phyloP scores from a whole-genome alignment of 345 rosid genomes.

The Jatropha curcas region DNA sequence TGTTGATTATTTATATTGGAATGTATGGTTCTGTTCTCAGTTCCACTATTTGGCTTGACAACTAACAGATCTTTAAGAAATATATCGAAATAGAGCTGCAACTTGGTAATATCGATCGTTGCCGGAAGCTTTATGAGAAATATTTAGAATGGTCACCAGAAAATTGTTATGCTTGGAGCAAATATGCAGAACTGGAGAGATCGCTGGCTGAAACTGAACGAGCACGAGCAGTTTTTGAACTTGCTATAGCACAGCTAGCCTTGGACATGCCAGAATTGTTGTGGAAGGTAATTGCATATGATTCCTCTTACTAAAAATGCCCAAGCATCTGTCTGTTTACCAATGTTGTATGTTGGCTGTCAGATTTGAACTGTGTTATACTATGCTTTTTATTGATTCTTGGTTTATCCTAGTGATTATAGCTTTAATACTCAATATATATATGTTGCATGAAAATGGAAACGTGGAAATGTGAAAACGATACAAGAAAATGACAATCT shows the following conservation, averaged over 20 bases:
- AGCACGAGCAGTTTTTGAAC: slow-evolving; percentile 81
- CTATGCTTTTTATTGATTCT: neutral
- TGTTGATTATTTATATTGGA: neutral
- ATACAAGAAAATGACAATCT: too few relatives aligned
- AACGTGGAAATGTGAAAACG: too few relatives aligned
- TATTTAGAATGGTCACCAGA: slow-evolving; percentile 94
- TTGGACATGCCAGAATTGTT: slow-evolving; percentile 93
- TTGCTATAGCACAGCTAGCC: slow-evolving; percentile 72
- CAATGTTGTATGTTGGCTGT: neutral
- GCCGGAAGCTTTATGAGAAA: slow-evolving; percentile 76
- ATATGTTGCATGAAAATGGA: too few relatives aligned
- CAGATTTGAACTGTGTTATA: neutral
- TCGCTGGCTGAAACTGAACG: slow-evolving; percentile 78
- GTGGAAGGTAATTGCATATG: slow-evolving; percentile 96
- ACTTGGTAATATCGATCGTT: slow-evolving; percentile 82
- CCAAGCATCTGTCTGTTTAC: neutral
- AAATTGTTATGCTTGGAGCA: slow-evolving; percentile 95
- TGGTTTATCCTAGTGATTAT: neutral
- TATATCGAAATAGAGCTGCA: slow-evolving; percentile 91
- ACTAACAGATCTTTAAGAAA: slow-evolving; percentile 73
- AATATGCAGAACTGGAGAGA: slow-evolving; percentile 76
- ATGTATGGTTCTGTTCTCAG: slow-evolving; percentile 14
- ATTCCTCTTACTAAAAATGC: too few relatives aligned
- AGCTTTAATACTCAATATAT: neutral
- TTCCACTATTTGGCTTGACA: slow-evolving; percentile 7